phyloP scores from a whole-genome alignment of 176 grass and related monocot genomes.

The Eragrostis nindensis region DNA sequence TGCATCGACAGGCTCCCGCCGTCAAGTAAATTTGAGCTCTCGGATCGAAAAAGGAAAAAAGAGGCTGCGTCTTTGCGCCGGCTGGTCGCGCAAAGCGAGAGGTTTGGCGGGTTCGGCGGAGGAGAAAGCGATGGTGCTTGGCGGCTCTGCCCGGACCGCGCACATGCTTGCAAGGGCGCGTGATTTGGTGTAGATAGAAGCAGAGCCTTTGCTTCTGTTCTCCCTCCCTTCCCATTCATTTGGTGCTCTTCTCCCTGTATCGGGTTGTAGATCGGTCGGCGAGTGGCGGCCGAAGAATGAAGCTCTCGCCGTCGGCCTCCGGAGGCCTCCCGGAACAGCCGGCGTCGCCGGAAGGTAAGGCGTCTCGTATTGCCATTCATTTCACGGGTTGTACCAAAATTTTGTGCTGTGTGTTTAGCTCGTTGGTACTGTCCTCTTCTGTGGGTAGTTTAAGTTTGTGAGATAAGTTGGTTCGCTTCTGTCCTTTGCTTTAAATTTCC shows the following conservation, averaged over 20 bases:
- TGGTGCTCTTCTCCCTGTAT: no score
- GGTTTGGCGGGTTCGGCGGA: constrained; percentile 32
- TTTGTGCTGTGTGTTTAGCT: constrained; percentile 8
- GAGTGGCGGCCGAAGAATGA: constrained; percentile 18
- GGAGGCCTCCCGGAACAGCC: constrained; percentile 38
- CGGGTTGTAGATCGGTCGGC: no score
- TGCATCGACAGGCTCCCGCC: background rate
- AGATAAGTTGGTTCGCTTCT: constrained; percentile 14
- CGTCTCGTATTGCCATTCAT: constrained; percentile 36
- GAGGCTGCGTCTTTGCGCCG: constrained; percentile 21
- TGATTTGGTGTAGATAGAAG: constrained; percentile 45
- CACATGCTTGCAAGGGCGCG: constrained; percentile 35
- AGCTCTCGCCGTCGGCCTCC: constrained; percentile 51
- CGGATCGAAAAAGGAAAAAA: constrained; percentile 25
- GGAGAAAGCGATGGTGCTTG: constrained; percentile 40
- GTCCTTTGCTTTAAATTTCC: constrained; percentile 35
- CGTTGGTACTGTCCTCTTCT: constrained; percentile 18
- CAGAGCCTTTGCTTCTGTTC: background rate
- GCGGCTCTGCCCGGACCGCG: constrained; percentile 5
- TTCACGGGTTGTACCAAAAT: constrained; percentile 28
- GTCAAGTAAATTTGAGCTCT: constrained; percentile 20
- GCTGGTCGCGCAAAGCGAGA: background rate
- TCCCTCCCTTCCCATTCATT: background rate
- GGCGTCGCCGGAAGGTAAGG: constrained; percentile 53
- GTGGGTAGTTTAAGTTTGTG: constrained; percentile 19